Evolutionary conservation across 306 rosid genomes (phyloP).

Genomic region (Dryas alaskensis): DNA sequence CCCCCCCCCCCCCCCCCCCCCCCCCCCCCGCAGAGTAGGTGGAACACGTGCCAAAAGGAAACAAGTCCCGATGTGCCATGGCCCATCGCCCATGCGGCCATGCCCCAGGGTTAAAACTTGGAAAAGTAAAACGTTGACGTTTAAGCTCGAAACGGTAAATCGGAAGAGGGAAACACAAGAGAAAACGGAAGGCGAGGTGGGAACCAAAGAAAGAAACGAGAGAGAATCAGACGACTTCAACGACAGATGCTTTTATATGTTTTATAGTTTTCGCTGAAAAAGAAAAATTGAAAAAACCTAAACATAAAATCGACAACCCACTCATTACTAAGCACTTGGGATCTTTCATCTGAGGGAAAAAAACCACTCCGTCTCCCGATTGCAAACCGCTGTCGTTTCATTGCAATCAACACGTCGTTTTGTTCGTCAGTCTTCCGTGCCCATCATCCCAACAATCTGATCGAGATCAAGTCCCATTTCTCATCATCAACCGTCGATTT

Average conservation of each 20-base stretch:
- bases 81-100: no score
- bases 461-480: conserved; percentile 22
- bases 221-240: background rate
- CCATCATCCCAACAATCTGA: background rate
- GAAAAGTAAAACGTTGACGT: background rate
- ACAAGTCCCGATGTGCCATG: no score
- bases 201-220: background rate
- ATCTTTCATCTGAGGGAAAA: conserved; percentile 12
- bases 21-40: no score
- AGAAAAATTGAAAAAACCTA: background rate
- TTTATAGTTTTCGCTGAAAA: background rate
- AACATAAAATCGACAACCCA: conserved; percentile 15
- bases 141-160: background rate
- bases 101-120: no score
- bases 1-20: no score
- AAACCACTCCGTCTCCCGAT: conserved; percentile 15
- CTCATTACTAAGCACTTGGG: conserved; percentile 19
- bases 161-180: background rate
- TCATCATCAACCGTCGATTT: conserved; percentile 1
- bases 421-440: background rate
- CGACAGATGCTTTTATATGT: background rate
- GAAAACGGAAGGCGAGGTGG: background rate
- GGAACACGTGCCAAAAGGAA: no score
- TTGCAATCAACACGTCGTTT: conserved; percentile 23
- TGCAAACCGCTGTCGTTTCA: conserved; percentile 23